These are phyloP conservation scores for Rhynchospora pubera DNA, from an alignment of 176 grass and related monocot species.

Conservation along the genomic window DNA sequence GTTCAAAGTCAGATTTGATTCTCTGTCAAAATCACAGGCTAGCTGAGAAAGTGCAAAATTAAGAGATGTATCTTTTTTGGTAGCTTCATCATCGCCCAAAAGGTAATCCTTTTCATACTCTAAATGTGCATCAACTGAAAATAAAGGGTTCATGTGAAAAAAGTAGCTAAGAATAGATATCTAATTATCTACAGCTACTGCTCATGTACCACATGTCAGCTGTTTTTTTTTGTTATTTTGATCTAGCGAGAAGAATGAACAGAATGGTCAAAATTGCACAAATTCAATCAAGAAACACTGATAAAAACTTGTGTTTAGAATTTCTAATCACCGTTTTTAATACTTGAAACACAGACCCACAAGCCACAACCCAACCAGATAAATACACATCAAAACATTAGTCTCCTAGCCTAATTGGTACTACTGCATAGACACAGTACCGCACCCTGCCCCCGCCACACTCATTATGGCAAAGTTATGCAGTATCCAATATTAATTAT, in stretches of 20 bases:
- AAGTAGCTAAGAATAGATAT: neutral
- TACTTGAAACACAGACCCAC: neutral
- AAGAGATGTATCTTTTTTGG: conserved; percentile 42
- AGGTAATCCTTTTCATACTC: conserved; percentile 67
- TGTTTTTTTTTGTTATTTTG: neutral
- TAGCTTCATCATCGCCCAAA: conserved; percentile 31
- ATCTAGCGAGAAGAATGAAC: conserved; percentile 6
- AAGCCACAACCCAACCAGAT: neutral
- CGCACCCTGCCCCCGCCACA: no score
- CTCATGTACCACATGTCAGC: neutral
- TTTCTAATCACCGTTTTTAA: neutral
- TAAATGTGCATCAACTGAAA: conserved; percentile 66
- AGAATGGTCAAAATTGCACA: neutral
- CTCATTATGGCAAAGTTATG: neutral
- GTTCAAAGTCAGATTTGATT: conserved; percentile 66
- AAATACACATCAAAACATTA: neutral
- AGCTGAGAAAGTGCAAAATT: conserved; percentile 68
- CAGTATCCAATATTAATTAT: neutral
- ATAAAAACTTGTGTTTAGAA: neutral
- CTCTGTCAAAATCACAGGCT: conserved; percentile 80
- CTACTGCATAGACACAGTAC: neutral
- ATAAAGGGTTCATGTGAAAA: conserved; percentile 31
- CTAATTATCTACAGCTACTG: neutral
- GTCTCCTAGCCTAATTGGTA: neutral
- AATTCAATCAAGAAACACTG: neutral